phyloP scores from a whole-genome alignment of 2,329 filamentous ascomycete genomes.

The Lojkania enalia region DNA sequence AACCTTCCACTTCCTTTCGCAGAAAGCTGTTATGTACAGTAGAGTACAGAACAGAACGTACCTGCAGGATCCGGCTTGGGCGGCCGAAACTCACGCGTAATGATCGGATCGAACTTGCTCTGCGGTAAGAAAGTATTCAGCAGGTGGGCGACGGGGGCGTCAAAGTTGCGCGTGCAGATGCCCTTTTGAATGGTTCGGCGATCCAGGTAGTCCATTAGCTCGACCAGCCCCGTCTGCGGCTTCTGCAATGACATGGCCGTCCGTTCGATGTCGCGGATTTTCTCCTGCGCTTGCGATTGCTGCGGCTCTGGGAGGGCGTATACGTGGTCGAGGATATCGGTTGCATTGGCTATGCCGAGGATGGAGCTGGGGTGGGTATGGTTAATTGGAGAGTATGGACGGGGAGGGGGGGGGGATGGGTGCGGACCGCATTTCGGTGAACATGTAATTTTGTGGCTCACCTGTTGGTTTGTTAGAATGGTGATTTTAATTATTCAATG shows the following conservation, averaged over 20 bases:
- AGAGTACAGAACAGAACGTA: too few species aligned
- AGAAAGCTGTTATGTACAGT: too few species aligned
- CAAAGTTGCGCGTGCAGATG: slow-evolving; percentile 94
- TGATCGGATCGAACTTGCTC: slow-evolving; percentile 72
- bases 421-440: slow-evolving; percentile 74
- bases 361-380: slow-evolving; percentile 51
- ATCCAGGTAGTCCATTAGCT: slow-evolving; percentile 83
- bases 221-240: slow-evolving; percentile 76
- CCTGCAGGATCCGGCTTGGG: slow-evolving; percentile 86
- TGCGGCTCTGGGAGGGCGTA: slow-evolving; percentile 67
- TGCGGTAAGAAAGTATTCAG: slow-evolving; percentile 72
- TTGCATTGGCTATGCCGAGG: slow-evolving; percentile 69
- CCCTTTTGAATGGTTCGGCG: slow-evolving; percentile 68
- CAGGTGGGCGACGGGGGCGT: slow-evolving; percentile 71
- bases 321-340: slow-evolving; percentile 90
- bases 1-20: too few species aligned
- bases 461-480: too few species aligned
- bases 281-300: slow-evolving; percentile 68
- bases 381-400: background rate
- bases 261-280: slow-evolving; percentile 79
- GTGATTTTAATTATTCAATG: too few species aligned
- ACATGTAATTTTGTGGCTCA: slow-evolving; percentile 95
- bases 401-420: background rate
- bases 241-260: slow-evolving; percentile 77
- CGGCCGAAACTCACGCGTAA: slow-evolving; percentile 80